A percentile compares a stretch with the other conserved stretches of the same genome.
Evolutionary conservation across 306 rosid species (phyloP).

Genomic region (Quercus engelmannii): DNA sequence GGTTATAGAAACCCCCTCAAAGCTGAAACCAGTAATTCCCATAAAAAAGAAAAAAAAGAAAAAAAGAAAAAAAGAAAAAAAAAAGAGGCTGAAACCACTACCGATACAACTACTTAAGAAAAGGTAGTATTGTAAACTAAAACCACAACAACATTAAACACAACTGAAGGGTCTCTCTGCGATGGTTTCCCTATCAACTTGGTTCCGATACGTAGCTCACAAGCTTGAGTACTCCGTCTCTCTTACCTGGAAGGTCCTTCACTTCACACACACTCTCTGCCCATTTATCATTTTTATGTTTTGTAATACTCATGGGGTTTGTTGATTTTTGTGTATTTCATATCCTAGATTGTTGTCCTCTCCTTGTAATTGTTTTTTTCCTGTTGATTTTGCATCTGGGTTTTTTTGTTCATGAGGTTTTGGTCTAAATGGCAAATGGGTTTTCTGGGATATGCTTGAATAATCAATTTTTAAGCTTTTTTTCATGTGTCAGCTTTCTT

Average conservation of each 20-base stretch:
- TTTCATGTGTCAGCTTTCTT: background rate
- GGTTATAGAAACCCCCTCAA: conserved; percentile 18
- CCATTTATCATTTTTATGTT: background rate
- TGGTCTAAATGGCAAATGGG: background rate
- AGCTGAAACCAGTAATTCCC: too few relatives aligned
- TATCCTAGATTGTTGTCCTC: background rate
- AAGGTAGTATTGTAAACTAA: too few relatives aligned
- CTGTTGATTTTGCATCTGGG: background rate
- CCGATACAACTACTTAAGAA: too few relatives aligned
- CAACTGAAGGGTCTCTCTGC: background rate
- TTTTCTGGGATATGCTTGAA: background rate
- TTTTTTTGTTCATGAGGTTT: background rate
- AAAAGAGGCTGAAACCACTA: too few relatives aligned
- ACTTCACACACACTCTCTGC: background rate
- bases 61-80: too few relatives aligned
- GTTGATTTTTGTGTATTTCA: conserved; percentile 5
- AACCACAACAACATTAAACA: too few relatives aligned
- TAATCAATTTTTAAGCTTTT: background rate
- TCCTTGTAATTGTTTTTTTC: background rate
- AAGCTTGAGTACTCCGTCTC: conserved; percentile 55
- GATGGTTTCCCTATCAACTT: conserved; percentile 60
- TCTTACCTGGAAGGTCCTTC: conserved; percentile 57
- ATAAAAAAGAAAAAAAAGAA: too few relatives aligned
- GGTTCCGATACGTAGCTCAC: conserved; percentile 53
- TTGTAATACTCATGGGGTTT: background rate